Evolutionary conservation across 2,329 filamentous ascomycete species (phyloP).

Genomic region (Colletotrichum spaethianum): DNA sequence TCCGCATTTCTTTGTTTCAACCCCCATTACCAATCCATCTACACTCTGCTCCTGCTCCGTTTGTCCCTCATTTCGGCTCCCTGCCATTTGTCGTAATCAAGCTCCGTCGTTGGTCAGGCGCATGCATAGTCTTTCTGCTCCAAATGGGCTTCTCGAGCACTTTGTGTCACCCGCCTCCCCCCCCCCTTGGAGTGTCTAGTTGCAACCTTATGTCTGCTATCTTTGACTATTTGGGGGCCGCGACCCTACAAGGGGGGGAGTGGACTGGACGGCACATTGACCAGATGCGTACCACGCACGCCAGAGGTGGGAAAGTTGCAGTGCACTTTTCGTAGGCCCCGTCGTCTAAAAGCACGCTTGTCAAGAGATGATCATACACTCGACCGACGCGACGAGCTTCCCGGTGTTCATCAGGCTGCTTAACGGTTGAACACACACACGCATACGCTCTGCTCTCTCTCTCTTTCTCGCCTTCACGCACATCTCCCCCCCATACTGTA

Average conservation of each 20-base stretch:
- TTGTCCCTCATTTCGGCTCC: slow-evolving; percentile 28
- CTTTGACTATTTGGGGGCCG: slow-evolving; percentile 22
- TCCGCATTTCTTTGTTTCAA: slow-evolving; percentile 23
- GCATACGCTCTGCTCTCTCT: too few species aligned
- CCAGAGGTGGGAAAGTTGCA: background rate
- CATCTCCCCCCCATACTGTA: background rate
- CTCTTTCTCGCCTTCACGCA: too few species aligned
- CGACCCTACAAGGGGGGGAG: slow-evolving; percentile 8
- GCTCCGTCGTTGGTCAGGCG: slow-evolving; percentile 29
- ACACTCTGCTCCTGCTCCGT: background rate
- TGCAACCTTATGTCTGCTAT: background rate
- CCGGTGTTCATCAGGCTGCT: slow-evolving; percentile 10
- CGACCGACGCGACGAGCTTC: slow-evolving; percentile 16
- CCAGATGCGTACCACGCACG: background rate
- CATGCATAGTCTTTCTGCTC: slow-evolving; percentile 30
- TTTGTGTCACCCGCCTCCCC: slow-evolving; percentile 24
- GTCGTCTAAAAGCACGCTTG: slow-evolving; percentile 14
- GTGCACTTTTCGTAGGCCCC: background rate
- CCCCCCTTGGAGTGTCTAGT: slow-evolving; percentile 23
- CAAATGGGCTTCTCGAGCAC: slow-evolving; percentile 9
- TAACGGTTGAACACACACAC: background rate
- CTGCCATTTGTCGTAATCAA: slow-evolving; percentile 29
- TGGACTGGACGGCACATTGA: slow-evolving; percentile 1
- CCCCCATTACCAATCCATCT: slow-evolving; percentile 21
- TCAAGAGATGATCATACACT: slow-evolving; percentile 26